A percentile compares a stretch with the other conserved stretches of the same genome.
phyloP scores from a whole-genome alignment of 805 yeast species.

The Brettanomyces anomalus region DNA sequence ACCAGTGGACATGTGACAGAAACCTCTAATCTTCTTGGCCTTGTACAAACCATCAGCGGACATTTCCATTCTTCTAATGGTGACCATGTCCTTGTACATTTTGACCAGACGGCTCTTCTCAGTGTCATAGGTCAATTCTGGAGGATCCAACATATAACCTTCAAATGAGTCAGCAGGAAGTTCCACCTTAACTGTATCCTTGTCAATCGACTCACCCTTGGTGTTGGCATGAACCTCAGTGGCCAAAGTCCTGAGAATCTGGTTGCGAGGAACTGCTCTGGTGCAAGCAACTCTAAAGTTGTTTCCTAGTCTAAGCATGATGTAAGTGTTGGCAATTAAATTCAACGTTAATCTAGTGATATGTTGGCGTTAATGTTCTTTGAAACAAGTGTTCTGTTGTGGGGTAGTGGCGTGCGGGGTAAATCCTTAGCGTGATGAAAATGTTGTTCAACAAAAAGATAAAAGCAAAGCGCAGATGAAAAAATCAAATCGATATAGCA shows the following conservation, averaged over 20 bases:
- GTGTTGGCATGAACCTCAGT: not conserved
- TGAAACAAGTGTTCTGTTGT: no score
- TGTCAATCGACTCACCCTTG: constrained; percentile 4
- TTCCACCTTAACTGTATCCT: constrained; percentile 33
- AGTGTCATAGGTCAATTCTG: constrained; percentile 65
- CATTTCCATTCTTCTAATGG: constrained; percentile 97
- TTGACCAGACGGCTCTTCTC: constrained; percentile 72
- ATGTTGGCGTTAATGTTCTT: no score
- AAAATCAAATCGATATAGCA: no score
- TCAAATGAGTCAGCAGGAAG: constrained; percentile 80
- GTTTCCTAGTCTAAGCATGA: constrained; percentile 2
- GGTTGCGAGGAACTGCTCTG: not conserved
- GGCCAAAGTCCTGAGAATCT: not conserved
- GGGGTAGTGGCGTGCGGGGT: no score
- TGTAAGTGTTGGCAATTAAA: not conserved
- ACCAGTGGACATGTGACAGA: constrained; percentile 97
- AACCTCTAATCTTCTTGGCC: constrained; percentile 97
- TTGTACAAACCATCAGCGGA: constrained; percentile 96
- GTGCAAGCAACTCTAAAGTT: not conserved
- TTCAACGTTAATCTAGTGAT: no score
- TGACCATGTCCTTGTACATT: constrained; percentile 95
- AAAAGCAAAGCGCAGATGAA: no score
- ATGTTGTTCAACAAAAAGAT: no score
- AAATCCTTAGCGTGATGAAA: no score
- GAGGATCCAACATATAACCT: constrained; percentile 70